Conservation (phyloP, 176 grass and related monocot genomes). For the Urochloa ruziziensis region DNA sequence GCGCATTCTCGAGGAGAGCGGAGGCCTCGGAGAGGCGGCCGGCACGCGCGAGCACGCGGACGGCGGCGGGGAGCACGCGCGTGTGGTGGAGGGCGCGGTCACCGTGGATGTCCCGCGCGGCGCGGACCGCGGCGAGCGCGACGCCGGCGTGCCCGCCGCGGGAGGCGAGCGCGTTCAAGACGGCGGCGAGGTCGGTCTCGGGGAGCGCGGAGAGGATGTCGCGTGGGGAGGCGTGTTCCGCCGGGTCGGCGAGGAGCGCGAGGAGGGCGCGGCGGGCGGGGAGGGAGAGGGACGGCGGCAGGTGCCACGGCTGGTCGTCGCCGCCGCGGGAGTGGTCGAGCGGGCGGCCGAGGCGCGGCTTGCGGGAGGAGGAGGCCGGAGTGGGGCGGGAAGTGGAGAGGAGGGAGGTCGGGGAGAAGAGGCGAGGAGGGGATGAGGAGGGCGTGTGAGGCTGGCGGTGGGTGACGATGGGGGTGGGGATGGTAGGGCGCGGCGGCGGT, state of each 20-base stretch:
- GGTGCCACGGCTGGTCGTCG: slow-evolving; percentile 26
- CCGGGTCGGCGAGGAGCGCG: slow-evolving; percentile 29
- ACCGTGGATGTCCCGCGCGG: slow-evolving; percentile 56
- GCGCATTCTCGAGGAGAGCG: slow-evolving; percentile 40
- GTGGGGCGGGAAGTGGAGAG: slow-evolving; percentile 43
- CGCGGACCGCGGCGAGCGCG: slow-evolving; percentile 54
- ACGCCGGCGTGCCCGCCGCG: slow-evolving; percentile 24
- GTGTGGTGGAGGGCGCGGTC: slow-evolving; percentile 43
- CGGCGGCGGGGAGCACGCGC: slow-evolving; percentile 45
- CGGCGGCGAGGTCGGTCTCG: slow-evolving; percentile 33
- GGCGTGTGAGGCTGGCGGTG: slow-evolving; percentile 13
- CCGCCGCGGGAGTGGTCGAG: neutral
- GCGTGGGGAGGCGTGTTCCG: slow-evolving; percentile 28
- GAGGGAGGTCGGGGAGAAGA: slow-evolving; percentile 45
- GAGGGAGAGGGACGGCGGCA: slow-evolving; percentile 42
- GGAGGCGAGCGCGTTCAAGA: slow-evolving; percentile 54
- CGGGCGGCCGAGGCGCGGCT: slow-evolving; percentile 31
- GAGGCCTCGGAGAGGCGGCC: slow-evolving; percentile 54
- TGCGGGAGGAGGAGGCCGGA: slow-evolving; percentile 27
- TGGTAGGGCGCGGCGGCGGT: slow-evolving; percentile 19
- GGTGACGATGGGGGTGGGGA: neutral
- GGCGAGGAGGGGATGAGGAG: slow-evolving; percentile 26
- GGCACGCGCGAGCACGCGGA: slow-evolving; percentile 57
- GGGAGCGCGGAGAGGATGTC: slow-evolving; percentile 53
- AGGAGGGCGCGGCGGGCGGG: slow-evolving; percentile 56